Conservation (phyloP, 371 early-diverging fungal species). For the Circinella umbellata region DNA sequence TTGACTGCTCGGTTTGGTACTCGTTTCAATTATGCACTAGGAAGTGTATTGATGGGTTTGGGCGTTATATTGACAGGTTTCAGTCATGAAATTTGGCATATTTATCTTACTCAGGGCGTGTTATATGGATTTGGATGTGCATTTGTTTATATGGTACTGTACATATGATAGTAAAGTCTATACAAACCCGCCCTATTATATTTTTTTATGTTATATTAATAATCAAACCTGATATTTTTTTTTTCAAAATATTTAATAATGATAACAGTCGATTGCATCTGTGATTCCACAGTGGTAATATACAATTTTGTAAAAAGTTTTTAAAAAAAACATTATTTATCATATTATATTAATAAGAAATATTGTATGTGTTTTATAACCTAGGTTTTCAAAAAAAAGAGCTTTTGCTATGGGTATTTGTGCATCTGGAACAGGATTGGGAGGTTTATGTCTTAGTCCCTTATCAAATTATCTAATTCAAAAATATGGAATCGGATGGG, state of each 20-base stretch:
- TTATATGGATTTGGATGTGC: conserved; percentile 53
- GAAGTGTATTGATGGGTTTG: conserved; percentile 49
- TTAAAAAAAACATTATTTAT: too few relatives aligned
- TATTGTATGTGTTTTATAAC: too few relatives aligned
- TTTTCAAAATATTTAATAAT: too few relatives aligned
- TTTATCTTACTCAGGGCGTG: conserved; percentile 58
- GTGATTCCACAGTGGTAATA: too few relatives aligned
- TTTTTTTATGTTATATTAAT: conserved; percentile 16
- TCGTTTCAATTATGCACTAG: conserved; percentile 38
- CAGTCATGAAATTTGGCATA: conserved; percentile 55
- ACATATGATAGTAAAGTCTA: too few relatives aligned
- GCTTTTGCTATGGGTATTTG: background rate
- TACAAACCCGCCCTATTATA: conserved; percentile 5
- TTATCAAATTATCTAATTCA: background rate
- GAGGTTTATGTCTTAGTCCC: background rate
- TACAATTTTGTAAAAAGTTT: too few relatives aligned
- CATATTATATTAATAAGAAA: too few relatives aligned
- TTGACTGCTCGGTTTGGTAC: conserved; percentile 46
- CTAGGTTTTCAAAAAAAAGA: background rate
- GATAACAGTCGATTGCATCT: too few relatives aligned
- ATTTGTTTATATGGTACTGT: conserved; percentile 38
- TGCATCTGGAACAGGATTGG: background rate
- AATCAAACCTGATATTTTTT: too few relatives aligned
- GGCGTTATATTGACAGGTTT: conserved; percentile 55
- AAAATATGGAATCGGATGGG: conserved; percentile 30